Evolutionary conservation across 352 stramenopile genomes (phyloP).

Genomic region (Phytophthora meadii): DNA sequence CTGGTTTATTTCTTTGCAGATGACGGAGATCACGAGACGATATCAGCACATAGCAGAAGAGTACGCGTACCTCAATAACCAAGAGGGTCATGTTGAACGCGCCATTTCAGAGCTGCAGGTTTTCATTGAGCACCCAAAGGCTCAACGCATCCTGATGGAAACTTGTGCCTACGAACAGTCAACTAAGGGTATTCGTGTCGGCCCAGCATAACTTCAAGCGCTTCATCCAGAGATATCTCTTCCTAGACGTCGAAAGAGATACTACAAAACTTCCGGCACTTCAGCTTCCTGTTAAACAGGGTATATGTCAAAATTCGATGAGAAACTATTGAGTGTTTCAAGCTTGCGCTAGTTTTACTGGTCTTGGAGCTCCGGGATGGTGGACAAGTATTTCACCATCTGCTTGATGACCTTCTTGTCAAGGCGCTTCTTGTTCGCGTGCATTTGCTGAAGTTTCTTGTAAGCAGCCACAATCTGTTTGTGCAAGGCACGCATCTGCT

Average conservation of each 20-base stretch:
- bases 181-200: conserved; percentile 76
- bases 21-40: conserved; percentile 76
- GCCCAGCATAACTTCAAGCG: conserved; percentile 42
- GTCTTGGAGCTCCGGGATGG: conserved; percentile 66
- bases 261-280: conserved; percentile 8
- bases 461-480: conserved; percentile 69
- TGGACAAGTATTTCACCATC: conserved; percentile 83
- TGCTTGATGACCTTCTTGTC: conserved; percentile 88
- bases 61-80: conserved; percentile 65
- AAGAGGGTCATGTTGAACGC: conserved; percentile 74
- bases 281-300: conserved; percentile 6
- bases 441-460: conserved; percentile 74
- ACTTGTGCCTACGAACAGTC: conserved; percentile 62
- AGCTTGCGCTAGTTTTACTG: conserved; percentile 7
- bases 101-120: conserved; percentile 74
- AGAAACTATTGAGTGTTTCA: conserved; percentile 21
- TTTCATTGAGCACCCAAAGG: conserved; percentile 79
- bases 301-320: conserved; percentile 28
- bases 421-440: conserved; percentile 79
- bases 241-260: conserved; percentile 20
- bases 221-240: conserved; percentile 20
- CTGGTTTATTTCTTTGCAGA: conserved; percentile 39
- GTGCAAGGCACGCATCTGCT: conserved; percentile 49
- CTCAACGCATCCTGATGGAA: conserved; percentile 74
- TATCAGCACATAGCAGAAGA: conserved; percentile 79